These are phyloP conservation scores for Sporothrix pallida DNA, from an alignment of 2,329 filamentous ascomycete genomes.

Conservation along the genomic window DNA sequence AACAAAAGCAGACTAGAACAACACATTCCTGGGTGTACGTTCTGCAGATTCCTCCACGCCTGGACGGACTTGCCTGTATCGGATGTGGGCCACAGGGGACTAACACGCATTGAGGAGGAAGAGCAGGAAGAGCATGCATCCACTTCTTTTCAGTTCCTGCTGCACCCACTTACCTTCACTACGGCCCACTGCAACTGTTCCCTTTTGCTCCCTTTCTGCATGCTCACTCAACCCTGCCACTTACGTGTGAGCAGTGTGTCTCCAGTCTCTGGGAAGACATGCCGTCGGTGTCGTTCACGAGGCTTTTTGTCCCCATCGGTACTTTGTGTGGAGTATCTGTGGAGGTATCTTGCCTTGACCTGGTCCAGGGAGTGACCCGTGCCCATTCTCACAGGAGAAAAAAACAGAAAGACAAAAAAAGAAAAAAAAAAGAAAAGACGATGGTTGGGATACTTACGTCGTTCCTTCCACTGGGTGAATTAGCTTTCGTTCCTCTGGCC, in stretches of 20 bases:
- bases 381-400: no score
- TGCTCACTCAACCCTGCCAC: background rate
- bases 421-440: no score
- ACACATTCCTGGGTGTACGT: background rate
- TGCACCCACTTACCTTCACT: background rate
- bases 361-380: background rate
- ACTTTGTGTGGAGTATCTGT: constrained; percentile 2
- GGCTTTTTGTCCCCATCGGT: background rate
- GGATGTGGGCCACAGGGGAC: background rate
- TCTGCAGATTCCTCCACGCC: background rate
- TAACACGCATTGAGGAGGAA: constrained; percentile 12
- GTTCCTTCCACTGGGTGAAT: background rate
- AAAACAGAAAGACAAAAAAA: background rate
- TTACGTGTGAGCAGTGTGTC: background rate
- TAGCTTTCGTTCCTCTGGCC: background rate
- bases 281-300: background rate
- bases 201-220: background rate
- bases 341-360: background rate
- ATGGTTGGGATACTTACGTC: background rate
- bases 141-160: background rate
- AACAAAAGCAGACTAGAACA: background rate
- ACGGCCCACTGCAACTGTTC: constrained; percentile 1
- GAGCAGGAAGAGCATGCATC: constrained; percentile 2
- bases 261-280: background rate
- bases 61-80: background rate